Conservation (phyloP, 2,329 filamentous ascomycete genomes). For the Tympanopsis confertula region DNA sequence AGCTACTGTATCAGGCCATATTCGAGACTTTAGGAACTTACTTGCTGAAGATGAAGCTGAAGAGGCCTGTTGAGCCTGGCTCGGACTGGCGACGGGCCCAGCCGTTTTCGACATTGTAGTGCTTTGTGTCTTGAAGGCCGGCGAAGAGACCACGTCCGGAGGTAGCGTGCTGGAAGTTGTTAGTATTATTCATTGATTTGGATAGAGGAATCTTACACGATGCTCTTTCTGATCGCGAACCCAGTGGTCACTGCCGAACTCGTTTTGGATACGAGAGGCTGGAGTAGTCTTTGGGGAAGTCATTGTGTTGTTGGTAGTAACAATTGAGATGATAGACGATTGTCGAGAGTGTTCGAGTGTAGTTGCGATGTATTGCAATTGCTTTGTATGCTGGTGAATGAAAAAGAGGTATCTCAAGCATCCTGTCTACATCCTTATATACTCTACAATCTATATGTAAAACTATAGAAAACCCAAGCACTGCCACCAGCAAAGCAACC, state of each 20-base stretch:
- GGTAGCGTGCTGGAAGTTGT: constrained; percentile 13
- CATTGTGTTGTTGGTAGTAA: neutral
- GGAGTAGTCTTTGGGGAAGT: too few species aligned
- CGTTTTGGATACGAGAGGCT: constrained; percentile 11
- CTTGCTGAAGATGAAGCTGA: neutral
- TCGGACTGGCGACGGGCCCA: constrained; percentile 15
- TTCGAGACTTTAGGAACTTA: neutral
- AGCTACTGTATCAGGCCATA: neutral
- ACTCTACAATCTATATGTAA: too few species aligned
- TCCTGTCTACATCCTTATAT: too few species aligned
- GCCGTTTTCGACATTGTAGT: constrained; percentile 21
- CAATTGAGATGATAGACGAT: too few species aligned
- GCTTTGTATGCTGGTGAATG: too few species aligned
- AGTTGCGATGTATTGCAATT: too few species aligned
- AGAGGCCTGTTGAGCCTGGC: neutral
- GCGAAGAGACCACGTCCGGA: constrained; percentile 22
- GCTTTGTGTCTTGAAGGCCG: constrained; percentile 21
- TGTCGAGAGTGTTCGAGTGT: too few species aligned
- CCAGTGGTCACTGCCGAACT: constrained; percentile 22
- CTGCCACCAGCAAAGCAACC: too few species aligned
- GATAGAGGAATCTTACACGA: constrained; percentile 9
- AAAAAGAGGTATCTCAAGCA: too few species aligned
- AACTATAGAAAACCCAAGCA: too few species aligned
- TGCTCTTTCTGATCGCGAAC: constrained; percentile 11
- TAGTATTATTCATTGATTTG: neutral